Evolutionary conservation across 805 yeast species (phyloP).

Genomic region (Kluyveromyces starmeri): DNA sequence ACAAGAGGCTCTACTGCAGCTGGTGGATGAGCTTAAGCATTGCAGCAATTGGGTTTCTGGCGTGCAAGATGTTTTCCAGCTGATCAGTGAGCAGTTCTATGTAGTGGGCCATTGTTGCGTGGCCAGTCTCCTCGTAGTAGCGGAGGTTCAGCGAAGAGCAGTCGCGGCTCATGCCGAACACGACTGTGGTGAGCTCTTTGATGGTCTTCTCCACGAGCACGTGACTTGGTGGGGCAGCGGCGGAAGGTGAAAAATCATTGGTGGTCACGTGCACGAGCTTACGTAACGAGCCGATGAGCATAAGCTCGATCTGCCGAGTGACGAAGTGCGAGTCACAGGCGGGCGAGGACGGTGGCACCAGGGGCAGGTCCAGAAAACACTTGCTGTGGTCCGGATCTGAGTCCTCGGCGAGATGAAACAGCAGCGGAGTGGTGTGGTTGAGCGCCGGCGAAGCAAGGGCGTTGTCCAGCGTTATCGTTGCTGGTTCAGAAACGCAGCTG

Average conservation of each 20-base stretch:
- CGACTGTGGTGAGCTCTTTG: slow-evolving; percentile 1
- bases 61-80: background rate
- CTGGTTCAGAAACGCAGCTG: background rate
- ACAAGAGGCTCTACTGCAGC: background rate
- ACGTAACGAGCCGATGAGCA: slow-evolving; percentile 7
- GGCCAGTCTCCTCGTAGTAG: background rate
- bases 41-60: background rate
- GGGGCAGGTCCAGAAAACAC: slow-evolving; percentile 8
- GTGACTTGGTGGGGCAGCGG: background rate
- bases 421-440: background rate
- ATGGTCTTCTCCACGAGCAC: background rate
- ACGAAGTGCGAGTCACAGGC: slow-evolving; percentile 13
- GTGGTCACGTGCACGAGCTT: background rate
- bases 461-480: background rate
- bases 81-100: slow-evolving; percentile 1
- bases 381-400: background rate
- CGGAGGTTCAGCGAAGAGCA: background rate
- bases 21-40: slow-evolving; percentile 1
- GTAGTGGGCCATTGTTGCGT: background rate
- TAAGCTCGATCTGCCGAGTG: slow-evolving; percentile 12
- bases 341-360: slow-evolving; percentile 14
- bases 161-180: slow-evolving; percentile 4
- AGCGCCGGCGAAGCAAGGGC: background rate
- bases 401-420: background rate
- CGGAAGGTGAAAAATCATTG: no score